phyloP scores from a whole-genome alignment of 2,329 filamentous ascomycete genomes.

The Aureobasidium subglaciale region DNA sequence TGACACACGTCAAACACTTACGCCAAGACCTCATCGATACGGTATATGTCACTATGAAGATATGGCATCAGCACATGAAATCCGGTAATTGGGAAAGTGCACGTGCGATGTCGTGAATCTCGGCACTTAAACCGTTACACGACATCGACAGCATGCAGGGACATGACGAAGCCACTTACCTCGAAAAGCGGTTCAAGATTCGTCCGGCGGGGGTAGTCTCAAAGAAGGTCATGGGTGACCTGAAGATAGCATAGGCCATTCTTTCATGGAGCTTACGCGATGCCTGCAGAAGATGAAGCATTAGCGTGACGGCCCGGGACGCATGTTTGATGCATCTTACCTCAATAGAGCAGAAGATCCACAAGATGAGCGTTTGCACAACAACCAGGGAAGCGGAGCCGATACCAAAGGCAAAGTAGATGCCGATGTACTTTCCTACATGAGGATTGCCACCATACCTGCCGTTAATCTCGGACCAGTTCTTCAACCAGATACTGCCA shows the following conservation, averaged over 20 bases:
- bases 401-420: constrained; percentile 93
- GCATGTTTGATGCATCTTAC: constrained; percentile 38
- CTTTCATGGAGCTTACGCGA: constrained; percentile 93
- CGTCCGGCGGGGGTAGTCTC: constrained; percentile 95
- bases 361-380: constrained; percentile 85
- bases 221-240: constrained; percentile 97
- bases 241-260: constrained; percentile 96
- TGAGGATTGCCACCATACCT: constrained; percentile 60
- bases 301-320: constrained; percentile 19
- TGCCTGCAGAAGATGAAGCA: constrained; percentile 46
- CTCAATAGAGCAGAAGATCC: constrained; percentile 99
- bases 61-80: constrained; percentile 8
- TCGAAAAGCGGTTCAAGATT: constrained; percentile 94
- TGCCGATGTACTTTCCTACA: constrained; percentile 82
- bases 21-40: constrained; percentile 85
- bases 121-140: neutral
- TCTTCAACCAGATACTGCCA: constrained; percentile 86
- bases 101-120: neutral
- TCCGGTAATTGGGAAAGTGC: constrained; percentile 4
- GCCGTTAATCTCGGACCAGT: constrained; percentile 80
- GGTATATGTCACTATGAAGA: constrained; percentile 61
- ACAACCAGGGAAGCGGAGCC: constrained; percentile 80
- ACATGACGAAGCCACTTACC: constrained; percentile 42
- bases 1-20: constrained; percentile 30
- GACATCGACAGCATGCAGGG: neutral